Percentiles rank a stretch among this genome's conserved stretches.
Conservation (phyloP, 116 monocot genomes). For the Cymodocea nodosa region DNA sequence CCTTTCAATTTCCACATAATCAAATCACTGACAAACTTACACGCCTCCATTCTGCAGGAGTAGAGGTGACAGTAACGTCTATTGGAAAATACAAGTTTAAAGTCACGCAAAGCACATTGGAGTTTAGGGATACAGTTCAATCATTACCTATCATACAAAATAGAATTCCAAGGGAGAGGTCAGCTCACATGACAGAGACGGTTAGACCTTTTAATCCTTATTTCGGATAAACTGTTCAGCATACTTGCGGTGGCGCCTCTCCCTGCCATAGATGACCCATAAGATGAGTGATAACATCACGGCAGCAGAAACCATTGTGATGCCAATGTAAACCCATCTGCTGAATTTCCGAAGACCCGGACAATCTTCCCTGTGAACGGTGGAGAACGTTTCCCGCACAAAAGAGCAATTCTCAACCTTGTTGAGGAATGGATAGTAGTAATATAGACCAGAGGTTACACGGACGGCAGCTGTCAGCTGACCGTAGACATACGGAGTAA, state of each 20-base stretch:
- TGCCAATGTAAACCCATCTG: conserved; percentile 58
- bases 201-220: not conserved
- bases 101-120: too few species aligned
- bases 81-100: too few species aligned
- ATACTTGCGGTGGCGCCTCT: conserved; percentile 58
- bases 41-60: too few species aligned
- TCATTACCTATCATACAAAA: too few species aligned
- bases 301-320: conserved; percentile 67
- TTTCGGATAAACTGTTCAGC: conserved; percentile 20
- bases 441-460: conserved; percentile 44
- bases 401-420: conserved; percentile 72
- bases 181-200: not conserved
- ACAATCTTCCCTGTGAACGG: conserved; percentile 43
- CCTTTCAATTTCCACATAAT: too few species aligned
- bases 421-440: conserved; percentile 68
- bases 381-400: conserved; percentile 59
- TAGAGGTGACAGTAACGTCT: too few species aligned
- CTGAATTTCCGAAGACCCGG: conserved; percentile 51
- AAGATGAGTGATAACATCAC: conserved; percentile 90
- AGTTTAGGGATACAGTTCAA: too few species aligned
- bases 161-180: too few species aligned
- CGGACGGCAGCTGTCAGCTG: conserved; percentile 51
- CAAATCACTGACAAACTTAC: too few species aligned
- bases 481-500: conserved; percentile 54
- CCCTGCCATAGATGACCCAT: conserved; percentile 88